Percentiles rank a stretch among this genome's conserved stretches.
These are phyloP conservation scores for Neofusicoccum laricinum DNA, from an alignment of 2,329 filamentous ascomycete genomes.

Conservation along the genomic window DNA sequence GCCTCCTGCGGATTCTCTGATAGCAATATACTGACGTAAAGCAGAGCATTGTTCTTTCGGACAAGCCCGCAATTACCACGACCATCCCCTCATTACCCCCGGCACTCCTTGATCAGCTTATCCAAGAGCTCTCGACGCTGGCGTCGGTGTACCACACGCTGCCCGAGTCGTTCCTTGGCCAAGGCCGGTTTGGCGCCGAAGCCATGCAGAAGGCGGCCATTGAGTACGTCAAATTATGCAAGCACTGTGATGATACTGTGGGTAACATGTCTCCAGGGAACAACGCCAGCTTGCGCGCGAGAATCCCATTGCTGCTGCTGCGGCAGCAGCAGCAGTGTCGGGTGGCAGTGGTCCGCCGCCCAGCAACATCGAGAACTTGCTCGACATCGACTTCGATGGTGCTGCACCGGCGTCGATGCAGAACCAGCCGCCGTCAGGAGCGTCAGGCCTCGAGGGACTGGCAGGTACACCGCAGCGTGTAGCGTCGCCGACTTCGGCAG, in stretches of 20 bases:
- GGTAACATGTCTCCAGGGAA: conserved; percentile 52
- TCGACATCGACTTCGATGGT: conserved; percentile 96
- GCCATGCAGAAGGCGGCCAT: conserved; percentile 94
- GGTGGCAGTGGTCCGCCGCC: conserved; percentile 57
- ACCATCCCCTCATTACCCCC: conserved; percentile 89
- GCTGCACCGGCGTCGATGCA: conserved; percentile 85
- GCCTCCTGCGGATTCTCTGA: conserved; percentile 16
- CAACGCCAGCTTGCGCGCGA: conserved; percentile 88
- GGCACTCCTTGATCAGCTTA: conserved; percentile 81
- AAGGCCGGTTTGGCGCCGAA: conserved; percentile 89
- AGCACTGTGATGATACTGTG: neutral
- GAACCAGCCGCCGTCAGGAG: conserved; percentile 52
- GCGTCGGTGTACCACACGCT: conserved; percentile 98
- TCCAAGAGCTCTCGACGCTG: conserved; percentile 86
- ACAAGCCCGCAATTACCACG: conserved; percentile 89
- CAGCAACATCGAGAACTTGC: conserved; percentile 86
- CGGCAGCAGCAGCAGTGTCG: conserved; percentile 62
- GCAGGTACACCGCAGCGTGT: conserved; percentile 67
- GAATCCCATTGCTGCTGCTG: conserved; percentile 87
- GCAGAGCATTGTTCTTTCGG: conserved; percentile 81
- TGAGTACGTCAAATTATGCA: conserved; percentile 49
- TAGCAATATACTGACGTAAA: neutral
- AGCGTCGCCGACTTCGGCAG: conserved; percentile 56
- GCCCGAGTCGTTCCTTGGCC: conserved; percentile 94
- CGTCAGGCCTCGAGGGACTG: conserved; percentile 52